Base-by-base conservation (phyloP, 1,284 basidiomycete genomes). In the Trametes sp. region DNA sequence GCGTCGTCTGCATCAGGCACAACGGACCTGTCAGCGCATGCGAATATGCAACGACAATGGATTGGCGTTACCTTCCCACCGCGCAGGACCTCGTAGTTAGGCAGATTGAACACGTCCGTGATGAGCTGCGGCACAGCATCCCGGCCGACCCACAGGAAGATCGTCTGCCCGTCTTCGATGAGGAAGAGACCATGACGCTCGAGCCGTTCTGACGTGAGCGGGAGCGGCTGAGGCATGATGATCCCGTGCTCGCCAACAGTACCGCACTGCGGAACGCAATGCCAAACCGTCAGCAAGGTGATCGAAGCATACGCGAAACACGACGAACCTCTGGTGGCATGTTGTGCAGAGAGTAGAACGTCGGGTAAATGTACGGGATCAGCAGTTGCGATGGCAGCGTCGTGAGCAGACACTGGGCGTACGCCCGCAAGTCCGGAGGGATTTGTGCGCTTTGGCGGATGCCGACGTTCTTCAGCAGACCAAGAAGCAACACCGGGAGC, bases 141-240 rank as follows among this genome's bases (percentile, higher is more conserved):
- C 33, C 96, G 88, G 8, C 98, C 98, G 56, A 99, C 87, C 93
- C 95, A 99, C 49, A 99, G 83, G 88, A 99, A 98, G 72, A 99
- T 93, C 51, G 94, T 96, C 78, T 98, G 98, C 0, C 94, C 94
- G 75, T 99, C 96, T 77, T 99, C 98, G 69, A 99, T 97, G 65
- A 99, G 79, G 87, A 93, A 98, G 56, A 99, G 83, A 57, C 98
- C 98, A 73, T 99, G 96, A 58, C 96, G 84, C 78, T 98, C 96
- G 56, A 99, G 83, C 44, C 94, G 84, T 78, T 99, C 98, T 36
- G 94, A 96, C 0, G 95, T 96, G 61, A 96, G 85, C 54, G 97
- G 97, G 33, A 98, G 82, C n/a, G 93, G 87, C 8, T 88, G 86
- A 0, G 96, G 95, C 76, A 98, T 80, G 64, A 95, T 87, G 26